A percentile compares a stretch with the other conserved stretches of the same genome.
These are phyloP conservation scores for Trypanosoma brucei DNA, from an alignment of 208 protist species.

Conservation along the genomic window DNA sequence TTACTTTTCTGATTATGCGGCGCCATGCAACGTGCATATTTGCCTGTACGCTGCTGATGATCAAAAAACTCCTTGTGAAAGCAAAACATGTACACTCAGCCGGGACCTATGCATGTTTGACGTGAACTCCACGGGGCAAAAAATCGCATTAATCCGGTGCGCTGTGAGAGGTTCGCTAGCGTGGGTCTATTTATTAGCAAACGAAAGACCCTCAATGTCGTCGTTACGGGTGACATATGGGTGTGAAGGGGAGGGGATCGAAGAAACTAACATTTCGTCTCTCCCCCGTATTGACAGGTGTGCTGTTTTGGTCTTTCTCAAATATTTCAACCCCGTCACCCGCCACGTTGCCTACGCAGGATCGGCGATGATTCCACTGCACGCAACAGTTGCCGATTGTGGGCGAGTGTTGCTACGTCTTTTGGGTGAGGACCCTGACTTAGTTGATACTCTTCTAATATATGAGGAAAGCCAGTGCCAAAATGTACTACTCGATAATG, in stretches of 20 bases:
- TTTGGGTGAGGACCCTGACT: conserved; percentile 17
- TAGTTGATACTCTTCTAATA: conserved; percentile 20
- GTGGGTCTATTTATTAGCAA: neutral
- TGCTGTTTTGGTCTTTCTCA: conserved; percentile 67
- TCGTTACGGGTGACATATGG: neutral
- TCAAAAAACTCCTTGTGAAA: neutral
- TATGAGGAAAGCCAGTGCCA: conserved; percentile 33
- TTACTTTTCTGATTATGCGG: neutral
- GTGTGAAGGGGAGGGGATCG: neutral
- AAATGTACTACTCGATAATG: conserved; percentile 26
- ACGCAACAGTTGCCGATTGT: conserved; percentile 33
- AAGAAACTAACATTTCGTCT: neutral
- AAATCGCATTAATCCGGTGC: neutral
- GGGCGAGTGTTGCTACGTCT: conserved; percentile 32
- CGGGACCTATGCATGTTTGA: neutral
- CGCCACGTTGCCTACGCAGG: conserved; percentile 54
- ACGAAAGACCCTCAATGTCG: neutral
- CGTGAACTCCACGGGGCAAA: conserved; percentile 3
- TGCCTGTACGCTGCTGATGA: conserved; percentile 1
- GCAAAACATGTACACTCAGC: neutral
- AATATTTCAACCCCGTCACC: conserved; percentile 65
- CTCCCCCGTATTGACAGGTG: conserved; percentile 31
- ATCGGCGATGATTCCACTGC: conserved; percentile 40
- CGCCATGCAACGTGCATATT: neutral
- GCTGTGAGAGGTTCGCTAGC: neutral